These are phyloP conservation scores for Fragaria ananassa DNA, from an alignment of 306 rosid species.

Conservation along the genomic window DNA sequence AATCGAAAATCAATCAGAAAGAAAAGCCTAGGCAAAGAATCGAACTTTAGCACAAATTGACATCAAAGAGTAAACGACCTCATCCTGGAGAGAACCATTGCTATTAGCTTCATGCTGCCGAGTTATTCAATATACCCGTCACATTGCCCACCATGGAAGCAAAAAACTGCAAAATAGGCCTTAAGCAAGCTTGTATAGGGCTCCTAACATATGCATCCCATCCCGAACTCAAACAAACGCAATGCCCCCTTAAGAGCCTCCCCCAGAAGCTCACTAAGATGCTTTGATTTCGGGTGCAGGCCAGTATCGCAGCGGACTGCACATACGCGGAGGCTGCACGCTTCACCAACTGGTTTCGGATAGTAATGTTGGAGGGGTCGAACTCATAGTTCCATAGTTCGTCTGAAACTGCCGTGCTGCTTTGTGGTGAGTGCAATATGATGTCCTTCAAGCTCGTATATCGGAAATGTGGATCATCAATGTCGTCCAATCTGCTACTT, in stretches of 20 bases:
- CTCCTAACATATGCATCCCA: conserved; percentile 31
- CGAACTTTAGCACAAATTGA: background rate
- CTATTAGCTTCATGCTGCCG: background rate
- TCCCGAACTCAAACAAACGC: conserved; percentile 31
- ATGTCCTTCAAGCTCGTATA: conserved; percentile 77
- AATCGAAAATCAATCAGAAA: background rate
- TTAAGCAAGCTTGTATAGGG: conserved; percentile 37
- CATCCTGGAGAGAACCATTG: background rate
- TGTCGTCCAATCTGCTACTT: conserved; percentile 21
- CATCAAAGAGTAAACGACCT: background rate
- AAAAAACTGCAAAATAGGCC: conserved; percentile 40
- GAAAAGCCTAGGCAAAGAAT: background rate
- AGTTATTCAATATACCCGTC: conserved; percentile 3
- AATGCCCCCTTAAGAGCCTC: conserved; percentile 26
- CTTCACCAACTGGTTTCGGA: conserved; percentile 55
- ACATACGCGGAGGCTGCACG: conserved; percentile 65
- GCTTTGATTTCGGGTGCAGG: conserved; percentile 35
- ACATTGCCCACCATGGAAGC: conserved; percentile 24
- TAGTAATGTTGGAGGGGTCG: conserved; percentile 42
- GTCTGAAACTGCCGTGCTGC: conserved; percentile 23
- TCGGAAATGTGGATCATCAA: conserved; percentile 23
- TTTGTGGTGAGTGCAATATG: conserved; percentile 33
- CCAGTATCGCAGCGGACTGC: conserved; percentile 46
- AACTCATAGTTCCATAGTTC: conserved; percentile 31
- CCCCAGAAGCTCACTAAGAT: conserved; percentile 43